A percentile compares a stretch with the other conserved stretches of the same genome.
phyloP scores from a whole-genome alignment of 140 eudicot genomes.

The Ambrosia hybrid region DNA sequence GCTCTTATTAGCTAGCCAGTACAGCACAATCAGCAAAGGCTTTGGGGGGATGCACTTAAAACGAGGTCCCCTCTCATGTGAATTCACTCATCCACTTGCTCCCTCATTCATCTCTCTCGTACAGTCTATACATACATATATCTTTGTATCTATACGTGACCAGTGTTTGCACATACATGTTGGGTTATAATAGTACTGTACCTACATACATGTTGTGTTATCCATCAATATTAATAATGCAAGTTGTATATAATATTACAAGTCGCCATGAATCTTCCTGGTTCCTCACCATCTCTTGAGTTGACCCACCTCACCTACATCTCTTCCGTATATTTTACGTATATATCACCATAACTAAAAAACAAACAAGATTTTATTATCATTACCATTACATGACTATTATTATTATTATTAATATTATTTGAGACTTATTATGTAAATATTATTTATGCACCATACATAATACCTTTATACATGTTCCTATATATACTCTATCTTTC shows the following conservation, averaged over 20 bases:
- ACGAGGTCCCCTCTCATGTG: conserved; percentile 71
- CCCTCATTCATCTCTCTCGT: background rate
- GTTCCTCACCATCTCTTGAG: conserved; percentile 53
- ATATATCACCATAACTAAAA: conserved; percentile 18
- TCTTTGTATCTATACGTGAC: background rate
- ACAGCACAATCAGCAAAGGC: conserved; percentile 51
- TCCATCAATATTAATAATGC: conserved; percentile 36
- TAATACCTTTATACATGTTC: conserved; percentile 22
- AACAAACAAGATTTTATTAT: conserved; percentile 11
- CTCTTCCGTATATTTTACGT: conserved; percentile 48
- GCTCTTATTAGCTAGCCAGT: conserved; percentile 31
- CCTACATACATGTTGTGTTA: conserved; percentile 19
- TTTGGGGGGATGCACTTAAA: conserved; percentile 63
- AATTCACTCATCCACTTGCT: conserved; percentile 62
- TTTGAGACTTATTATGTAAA: background rate
- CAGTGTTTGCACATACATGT: background rate
- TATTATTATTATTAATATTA: conserved; percentile 5
- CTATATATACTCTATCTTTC: conserved; percentile 45
- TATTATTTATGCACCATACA: conserved; percentile 35
- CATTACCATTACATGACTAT: background rate
- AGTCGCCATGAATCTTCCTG: conserved; percentile 65
- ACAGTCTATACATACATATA: conserved; percentile 17
- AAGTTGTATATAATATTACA: conserved; percentile 25
- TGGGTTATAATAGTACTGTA: conserved; percentile 21
- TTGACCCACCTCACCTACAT: conserved; percentile 76